Base-by-base conservation (phyloP, 805 yeast genomes). In the Isabelozyma gotoi region DNA sequence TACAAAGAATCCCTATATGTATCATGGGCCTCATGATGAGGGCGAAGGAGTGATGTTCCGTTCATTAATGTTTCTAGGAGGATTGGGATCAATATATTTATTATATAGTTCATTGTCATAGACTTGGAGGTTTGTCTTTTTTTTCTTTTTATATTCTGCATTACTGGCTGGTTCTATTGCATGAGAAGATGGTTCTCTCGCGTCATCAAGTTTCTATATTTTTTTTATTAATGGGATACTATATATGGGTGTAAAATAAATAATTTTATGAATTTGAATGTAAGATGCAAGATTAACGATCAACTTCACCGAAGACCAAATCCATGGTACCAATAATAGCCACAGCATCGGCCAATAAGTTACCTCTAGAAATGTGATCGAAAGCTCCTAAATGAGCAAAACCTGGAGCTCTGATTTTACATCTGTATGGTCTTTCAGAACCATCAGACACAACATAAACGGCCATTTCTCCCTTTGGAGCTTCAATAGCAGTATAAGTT, bases 261-360 rank as follows among this genome's bases (percentile, higher is more conserved):
- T 24, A 24, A 24, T 24, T 24, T 24, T 24, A 24, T 24, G 29
- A 24, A 24, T 24, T 24, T 24, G 29, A 24, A 24, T 24, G 29
- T 24, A 24, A 24, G 29, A 24, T 24, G 29, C 29, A 32, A n/a
- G 16, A 36, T 63, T 74, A 88, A 73, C 96, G 90, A 73, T 88
- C 96, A 56, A 88, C 96, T 70, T 88, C 96, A 60, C 96, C 96
- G 62, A 88, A 88, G 65, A 88, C 96, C 67, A 88, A 80, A 74
- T 88, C 96, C 96, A 88, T 88, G 47, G 96, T 88, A 73, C 96
- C 96, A 60, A 88, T 87, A 61, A 88, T 88, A 42, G 96, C 96
- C 44, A 88, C 96, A 19, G 94, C 92, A 69, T 88, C 96, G 45
- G 96, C 94, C 63, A 88, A 74, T 71, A 84, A 84, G 67, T 87